A percentile compares a stretch with the other conserved stretches of the same genome.
phyloP scores from a whole-genome alignment of 2,329 filamentous ascomycete genomes.

The Aciculosporium take region DNA sequence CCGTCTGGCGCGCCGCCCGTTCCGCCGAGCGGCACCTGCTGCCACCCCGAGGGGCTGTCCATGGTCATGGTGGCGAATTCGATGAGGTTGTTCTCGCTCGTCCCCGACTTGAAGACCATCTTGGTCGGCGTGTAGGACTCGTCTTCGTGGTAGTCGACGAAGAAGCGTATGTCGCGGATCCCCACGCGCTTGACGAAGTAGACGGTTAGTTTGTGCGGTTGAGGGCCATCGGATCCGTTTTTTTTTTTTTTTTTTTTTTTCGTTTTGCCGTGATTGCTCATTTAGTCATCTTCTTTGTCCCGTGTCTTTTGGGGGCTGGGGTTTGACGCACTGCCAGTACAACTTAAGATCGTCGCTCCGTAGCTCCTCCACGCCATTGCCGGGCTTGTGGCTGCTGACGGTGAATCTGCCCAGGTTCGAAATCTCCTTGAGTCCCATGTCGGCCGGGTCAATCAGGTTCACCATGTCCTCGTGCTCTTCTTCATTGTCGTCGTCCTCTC shows the following conservation, averaged over 20 bases:
- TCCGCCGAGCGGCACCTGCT: constrained; percentile 55
- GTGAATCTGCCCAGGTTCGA: constrained; percentile 73
- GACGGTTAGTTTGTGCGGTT: constrained; percentile 69
- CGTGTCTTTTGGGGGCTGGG: neutral
- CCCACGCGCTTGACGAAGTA: constrained; percentile 75
- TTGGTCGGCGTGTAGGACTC: constrained; percentile 95
- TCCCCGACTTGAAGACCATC: constrained; percentile 78
- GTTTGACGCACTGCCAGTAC: constrained; percentile 58
- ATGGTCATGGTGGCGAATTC: constrained; percentile 74
- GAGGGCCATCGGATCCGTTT: constrained; percentile 63
- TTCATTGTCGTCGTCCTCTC: constrained; percentile 23
- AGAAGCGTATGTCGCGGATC: constrained; percentile 66
- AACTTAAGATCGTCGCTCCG: constrained; percentile 56
- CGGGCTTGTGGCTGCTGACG: constrained; percentile 68
- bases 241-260: neutral
- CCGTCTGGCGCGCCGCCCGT: constrained; percentile 47
- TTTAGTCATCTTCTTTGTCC: neutral
- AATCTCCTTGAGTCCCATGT: constrained; percentile 60
- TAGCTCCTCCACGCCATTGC: constrained; percentile 63
- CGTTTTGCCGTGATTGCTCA: no score
- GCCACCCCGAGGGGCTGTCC: constrained; percentile 73
- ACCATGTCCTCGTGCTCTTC: constrained; percentile 22
- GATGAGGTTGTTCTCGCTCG: constrained; percentile 79
- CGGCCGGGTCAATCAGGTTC: constrained; percentile 36
- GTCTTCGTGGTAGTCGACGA: constrained; percentile 81